A percentile compares a stretch with the other conserved stretches of the same genome.
Evolutionary conservation across 1,284 basidiomycete genomes (phyloP).

Genomic region (Ustilago loliicola): DNA sequence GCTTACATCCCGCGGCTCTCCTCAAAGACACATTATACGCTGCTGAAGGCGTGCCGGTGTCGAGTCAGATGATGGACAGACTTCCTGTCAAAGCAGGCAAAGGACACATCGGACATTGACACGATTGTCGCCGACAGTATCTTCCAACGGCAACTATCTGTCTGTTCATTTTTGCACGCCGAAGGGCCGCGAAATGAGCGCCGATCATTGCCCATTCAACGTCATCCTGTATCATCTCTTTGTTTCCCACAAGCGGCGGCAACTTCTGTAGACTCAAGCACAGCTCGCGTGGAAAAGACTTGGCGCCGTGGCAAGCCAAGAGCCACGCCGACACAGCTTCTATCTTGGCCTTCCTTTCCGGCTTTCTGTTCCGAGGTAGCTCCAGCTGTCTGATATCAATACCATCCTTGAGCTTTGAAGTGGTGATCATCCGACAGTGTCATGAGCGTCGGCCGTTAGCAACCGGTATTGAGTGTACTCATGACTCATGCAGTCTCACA

Average conservation of each 20-base stretch:
- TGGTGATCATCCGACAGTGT: no score
- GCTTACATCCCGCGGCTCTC: not conserved
- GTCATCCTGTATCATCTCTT: not conserved
- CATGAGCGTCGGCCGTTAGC: not conserved
- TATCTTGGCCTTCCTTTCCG: not conserved
- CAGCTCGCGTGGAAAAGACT: not conserved
- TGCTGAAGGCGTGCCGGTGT: not conserved
- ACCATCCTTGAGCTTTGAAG: no score
- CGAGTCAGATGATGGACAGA: conserved; percentile 4
- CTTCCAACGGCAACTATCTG: not conserved
- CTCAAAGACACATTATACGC: no score
- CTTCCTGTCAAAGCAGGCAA: not conserved
- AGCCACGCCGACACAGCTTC: not conserved
- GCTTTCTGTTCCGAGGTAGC: not conserved
- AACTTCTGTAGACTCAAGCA: not conserved
- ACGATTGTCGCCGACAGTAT: not conserved
- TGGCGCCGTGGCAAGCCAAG: conserved; percentile 3
- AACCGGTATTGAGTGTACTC: not conserved
- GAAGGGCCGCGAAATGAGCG: not conserved
- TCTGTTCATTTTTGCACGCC: not conserved
- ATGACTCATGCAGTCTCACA: conserved; percentile 11
- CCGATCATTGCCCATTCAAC: not conserved
- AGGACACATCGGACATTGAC: not conserved
- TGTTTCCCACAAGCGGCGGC: not conserved
- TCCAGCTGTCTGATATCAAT: not conserved